Conservation (phyloP, 495 filamentous ascomycete genomes). For the Thozetella sp. region DNA sequence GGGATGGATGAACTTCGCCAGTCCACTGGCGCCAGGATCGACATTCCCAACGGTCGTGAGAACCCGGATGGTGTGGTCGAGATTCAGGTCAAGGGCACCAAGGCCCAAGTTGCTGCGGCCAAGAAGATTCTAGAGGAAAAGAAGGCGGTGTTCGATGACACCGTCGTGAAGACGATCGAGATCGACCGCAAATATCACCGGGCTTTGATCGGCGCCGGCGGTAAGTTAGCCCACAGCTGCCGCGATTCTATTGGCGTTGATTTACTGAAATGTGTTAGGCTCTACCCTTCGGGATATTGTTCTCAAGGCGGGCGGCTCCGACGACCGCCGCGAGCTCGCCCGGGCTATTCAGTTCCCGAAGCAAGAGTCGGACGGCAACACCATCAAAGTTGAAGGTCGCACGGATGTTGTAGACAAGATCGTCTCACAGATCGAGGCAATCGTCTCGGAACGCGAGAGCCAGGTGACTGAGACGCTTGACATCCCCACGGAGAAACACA, state of each 20-base stretch:
- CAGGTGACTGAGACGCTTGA: constrained; percentile 77
- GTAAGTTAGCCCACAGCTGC: constrained; percentile 51
- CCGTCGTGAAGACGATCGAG: constrained; percentile 76
- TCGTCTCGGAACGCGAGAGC: constrained; percentile 77
- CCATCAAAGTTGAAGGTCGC: constrained; percentile 84
- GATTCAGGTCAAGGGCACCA: constrained; percentile 88
- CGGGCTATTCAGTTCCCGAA: constrained; percentile 91
- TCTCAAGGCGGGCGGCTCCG: constrained; percentile 82
- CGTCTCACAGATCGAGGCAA: constrained; percentile 73
- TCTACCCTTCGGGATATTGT: constrained; percentile 86
- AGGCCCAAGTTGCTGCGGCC: constrained; percentile 84
- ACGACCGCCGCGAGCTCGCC: constrained; percentile 75
- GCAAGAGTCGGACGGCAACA: constrained; percentile 74
- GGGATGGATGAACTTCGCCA: constrained; percentile 89
- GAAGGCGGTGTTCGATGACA: constrained; percentile 82
- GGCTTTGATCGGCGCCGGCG: constrained; percentile 83
- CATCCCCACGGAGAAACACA: constrained; percentile 84
- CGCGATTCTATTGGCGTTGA: background rate
- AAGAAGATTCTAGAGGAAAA: constrained; percentile 87
- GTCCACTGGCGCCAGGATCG: constrained; percentile 81
- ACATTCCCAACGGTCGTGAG: constrained; percentile 73
- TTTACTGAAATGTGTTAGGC: constrained; percentile 58
- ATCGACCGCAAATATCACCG: constrained; percentile 90
- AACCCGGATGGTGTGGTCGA: constrained; percentile 68
- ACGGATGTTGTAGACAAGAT: constrained; percentile 87